Base-by-base conservation (phyloP, 805 yeast genomes). In the Kazachstania kunashirensis region DNA sequence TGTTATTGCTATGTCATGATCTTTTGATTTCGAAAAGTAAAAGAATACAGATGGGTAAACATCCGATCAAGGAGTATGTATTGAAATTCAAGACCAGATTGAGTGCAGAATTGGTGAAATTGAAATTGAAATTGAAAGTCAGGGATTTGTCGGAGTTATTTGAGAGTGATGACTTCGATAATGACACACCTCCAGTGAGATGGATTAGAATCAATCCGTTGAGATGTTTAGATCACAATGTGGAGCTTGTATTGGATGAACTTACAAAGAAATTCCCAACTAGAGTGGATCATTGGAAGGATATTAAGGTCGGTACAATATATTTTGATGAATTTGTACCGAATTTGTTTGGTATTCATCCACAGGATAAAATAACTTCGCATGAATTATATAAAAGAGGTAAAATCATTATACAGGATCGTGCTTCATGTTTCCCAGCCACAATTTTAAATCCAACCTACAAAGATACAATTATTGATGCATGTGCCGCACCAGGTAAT, bases 401-500 rank as follows among this genome's bases (percentile, higher is more conserved):
- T 0, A 69, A 78, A 36, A 65, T 89, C 12, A 88, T 92, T 37
- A 84, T 92, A 42, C 99, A 92, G 61, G 98, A 92, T 55, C 67
- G 98, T 35, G 96, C 97, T 0, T 86, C 96, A 2, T 92, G 98
- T 57, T 86, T 92, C 53, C 99, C 99, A 0, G 96, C 94, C 0
- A 76, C 75, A 42, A 86, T 92, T 19, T 61, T 92, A 33, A 67
- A 73, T 43, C 84, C 89, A 0, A 38, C 55, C 1, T 66, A 73
- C 4, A 80, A 78, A 31, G 79, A 72, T 40, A 59, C 67, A 17
- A 75, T 86, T 9, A 82, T 92, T 31, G 99, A 92, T 61, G 81
- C 96, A 1, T 88, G 96, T 62, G 88, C 97, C 2, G 98, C 99
- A 0, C 99, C 99, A 4, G 99, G 99, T 5, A 92, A 92, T 59